Evolutionary conservation across 1,139 yeast species (phyloP), one percentile per base, ranked within the genome.

Genomic region (Magnusiomyces tetraspermus): DNA sequence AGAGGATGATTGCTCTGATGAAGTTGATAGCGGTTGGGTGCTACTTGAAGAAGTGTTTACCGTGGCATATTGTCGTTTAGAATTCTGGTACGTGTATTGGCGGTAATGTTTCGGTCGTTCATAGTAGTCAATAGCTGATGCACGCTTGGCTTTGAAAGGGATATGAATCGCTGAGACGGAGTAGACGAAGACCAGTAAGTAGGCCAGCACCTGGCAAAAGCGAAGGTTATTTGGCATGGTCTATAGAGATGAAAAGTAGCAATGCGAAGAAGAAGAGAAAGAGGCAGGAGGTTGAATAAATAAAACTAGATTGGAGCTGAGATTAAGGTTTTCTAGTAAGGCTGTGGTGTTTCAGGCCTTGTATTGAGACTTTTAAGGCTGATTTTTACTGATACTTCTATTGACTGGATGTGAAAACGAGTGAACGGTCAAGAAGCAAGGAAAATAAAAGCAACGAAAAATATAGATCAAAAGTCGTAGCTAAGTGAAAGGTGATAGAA

Each of bases 11-110:
- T 24, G 17, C 19, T 22, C 17, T 30, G 33, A 8, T 8, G 33
- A 8, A 8, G 33, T 30, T 23, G 30, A 15, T 42, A 3, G 17
- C 2, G 51, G n/a, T 11, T 43, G 17, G 8, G 52, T 22, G n/a
- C n/a, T n/a, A n/a, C n/a, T n/a, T n/a, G 50, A 50, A 5, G 55
- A 50, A 28, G 38, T 44, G 45, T 53, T 53, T 48, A 33, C 51
- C 36, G 41, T 23, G 17, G 44, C 28, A 19, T 46, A 15, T 36
- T 49, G 55, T 10, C 55, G 53, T 22, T 50, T 50, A 11, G 22
- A 19, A 8, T 40, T 1, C 11, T 6, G 11, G 33, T n/a, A n/a
- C n/a, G n/a, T n/a, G 17, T 2, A 28, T n/a, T 19, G 44, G 36
- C 30, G 30, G 30, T 37, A 24, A 26, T 37, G 45, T 21, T 38